Evolutionary conservation across 768 basidiomycete species (phyloP), one percentile per base, ranked within the genome.

Genomic region (Mycena rebaudengoi): DNA sequence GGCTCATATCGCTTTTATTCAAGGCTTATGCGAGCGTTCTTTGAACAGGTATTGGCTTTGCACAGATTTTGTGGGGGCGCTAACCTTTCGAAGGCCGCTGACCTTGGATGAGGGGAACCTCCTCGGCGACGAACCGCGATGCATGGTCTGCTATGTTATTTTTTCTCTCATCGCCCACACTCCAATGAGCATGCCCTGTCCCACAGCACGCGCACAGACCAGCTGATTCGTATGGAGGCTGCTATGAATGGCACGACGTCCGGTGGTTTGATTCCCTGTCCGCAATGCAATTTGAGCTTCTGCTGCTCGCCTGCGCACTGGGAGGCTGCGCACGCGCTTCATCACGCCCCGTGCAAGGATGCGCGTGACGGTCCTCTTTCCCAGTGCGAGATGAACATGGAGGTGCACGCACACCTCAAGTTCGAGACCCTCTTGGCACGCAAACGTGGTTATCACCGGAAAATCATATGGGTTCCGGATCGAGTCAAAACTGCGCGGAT

Each of bases 401-500:
- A 71, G 28, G 51, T 74, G 12, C 51, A 54, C 20, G 30, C 20
- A 20, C 61, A 76, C 49, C 21, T 69, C 32, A 49, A 32, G 29
- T 62, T 73, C 30, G 48, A 23, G 30, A 28, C 26, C 5, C 29
- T 28, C 8, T 46, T 66, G 39, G 51, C 58, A 28, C 62, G 7
- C 14, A 2, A 26, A 26, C 30, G 55, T 37, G 29, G 41, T 23
- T n/a, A 25, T 0, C 45, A 43, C 11, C 72, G 68, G 3, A 44
- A 60, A 26, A 71, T 75, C 56, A 58, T 39, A 5, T 80, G 76
- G 76, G 74, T 72, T 3, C 77, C 79, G 6, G 73, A 74, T 20
- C 70, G 77, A 8, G 63, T 71, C 5, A 62, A 72, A 57, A 5
- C 58, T 0, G 23, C 44, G 1, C 79, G 76, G 76, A 35, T 20